Conservation (phyloP, 2,329 filamentous ascomycete species). For the Diaporthe amygdali region DNA sequence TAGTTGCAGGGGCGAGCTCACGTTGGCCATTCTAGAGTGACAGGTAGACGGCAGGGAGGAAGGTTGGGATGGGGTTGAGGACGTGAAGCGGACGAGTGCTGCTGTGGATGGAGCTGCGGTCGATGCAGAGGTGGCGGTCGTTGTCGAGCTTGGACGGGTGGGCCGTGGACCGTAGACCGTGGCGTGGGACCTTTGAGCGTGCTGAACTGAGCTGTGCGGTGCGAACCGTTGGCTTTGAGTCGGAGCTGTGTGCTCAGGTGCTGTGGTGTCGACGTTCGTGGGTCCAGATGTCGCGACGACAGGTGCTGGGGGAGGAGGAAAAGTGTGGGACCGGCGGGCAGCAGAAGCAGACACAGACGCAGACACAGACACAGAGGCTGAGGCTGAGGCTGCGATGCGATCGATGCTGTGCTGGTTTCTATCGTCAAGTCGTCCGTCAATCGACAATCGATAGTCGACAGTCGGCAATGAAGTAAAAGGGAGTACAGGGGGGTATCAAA, state of each 20-base stretch:
- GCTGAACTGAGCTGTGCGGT: constrained; percentile 1
- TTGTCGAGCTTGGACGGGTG: constrained; percentile 19
- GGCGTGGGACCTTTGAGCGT: constrained; percentile 3
- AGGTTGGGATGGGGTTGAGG: constrained; percentile 1
- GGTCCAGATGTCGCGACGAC: constrained; percentile 19
- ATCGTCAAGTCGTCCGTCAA: not conserved
- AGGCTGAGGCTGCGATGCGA: constrained; percentile 14
- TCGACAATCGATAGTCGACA: constrained; percentile 2
- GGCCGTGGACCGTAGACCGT: constrained; percentile 5
- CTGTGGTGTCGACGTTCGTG: constrained; percentile 20
- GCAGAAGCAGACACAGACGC: not conserved
- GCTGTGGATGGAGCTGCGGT: not conserved
- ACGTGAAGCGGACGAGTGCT: not conserved
- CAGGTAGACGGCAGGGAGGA: not conserved
- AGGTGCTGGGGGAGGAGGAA: constrained; percentile 11
- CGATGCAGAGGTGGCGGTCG: constrained; percentile 19
- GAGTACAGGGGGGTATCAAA: constrained; percentile 20
- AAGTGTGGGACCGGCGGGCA: constrained; percentile 20
- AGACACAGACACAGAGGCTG: not conserved
- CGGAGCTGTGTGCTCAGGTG: not conserved
- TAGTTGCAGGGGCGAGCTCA: constrained; percentile 22
- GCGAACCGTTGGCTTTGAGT: constrained; percentile 1
- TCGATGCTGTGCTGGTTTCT: not conserved
- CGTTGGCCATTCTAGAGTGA: constrained; percentile 28
- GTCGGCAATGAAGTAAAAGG: not conserved